These are phyloP conservation scores for Kwoniella newhampshirensis DNA, from an alignment of 768 basidiomycete species.

Conservation along the genomic window DNA sequence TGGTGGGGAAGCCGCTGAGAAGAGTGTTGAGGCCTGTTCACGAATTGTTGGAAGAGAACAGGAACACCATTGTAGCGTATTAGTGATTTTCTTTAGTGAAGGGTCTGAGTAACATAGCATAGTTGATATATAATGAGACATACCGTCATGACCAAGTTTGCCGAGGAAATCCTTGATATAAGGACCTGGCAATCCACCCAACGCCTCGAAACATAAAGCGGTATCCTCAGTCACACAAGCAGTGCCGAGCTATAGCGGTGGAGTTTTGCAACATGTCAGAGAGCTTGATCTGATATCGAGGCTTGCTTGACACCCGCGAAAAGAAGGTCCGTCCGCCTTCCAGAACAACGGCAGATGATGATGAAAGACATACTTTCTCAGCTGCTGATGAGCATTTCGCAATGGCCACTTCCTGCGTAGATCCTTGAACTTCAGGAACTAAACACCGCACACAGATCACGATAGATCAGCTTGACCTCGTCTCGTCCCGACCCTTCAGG, in stretches of 20 bases:
- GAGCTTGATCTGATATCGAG: too few species aligned
- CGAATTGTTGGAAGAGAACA: background rate
- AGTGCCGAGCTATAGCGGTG: constrained; percentile 38
- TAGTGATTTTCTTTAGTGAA: too few species aligned
- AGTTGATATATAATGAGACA: constrained; percentile 20
- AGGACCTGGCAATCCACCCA: constrained; percentile 89
- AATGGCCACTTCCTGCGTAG: constrained; percentile 80
- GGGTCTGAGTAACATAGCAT: background rate
- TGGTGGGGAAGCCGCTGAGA: constrained; percentile 73
- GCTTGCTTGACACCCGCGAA: background rate
- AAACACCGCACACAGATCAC: background rate
- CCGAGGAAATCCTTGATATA: constrained; percentile 94
- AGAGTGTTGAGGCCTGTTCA: constrained; percentile 72
- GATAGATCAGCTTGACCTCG: background rate
- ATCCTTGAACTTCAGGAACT: constrained; percentile 95
- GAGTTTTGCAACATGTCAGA: too few species aligned
- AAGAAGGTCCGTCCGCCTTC: too few species aligned
- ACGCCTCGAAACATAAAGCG: constrained; percentile 82
- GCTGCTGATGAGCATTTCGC: constrained; percentile 86
- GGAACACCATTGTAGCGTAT: constrained; percentile 8
- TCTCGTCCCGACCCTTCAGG: too few species aligned
- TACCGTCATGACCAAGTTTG: constrained; percentile 78
- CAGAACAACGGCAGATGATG: background rate
- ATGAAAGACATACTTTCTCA: constrained; percentile 61
- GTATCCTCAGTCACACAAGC: constrained; percentile 68